Conservation (phyloP, 257 asterid species). For the Striga asiatica region DNA sequence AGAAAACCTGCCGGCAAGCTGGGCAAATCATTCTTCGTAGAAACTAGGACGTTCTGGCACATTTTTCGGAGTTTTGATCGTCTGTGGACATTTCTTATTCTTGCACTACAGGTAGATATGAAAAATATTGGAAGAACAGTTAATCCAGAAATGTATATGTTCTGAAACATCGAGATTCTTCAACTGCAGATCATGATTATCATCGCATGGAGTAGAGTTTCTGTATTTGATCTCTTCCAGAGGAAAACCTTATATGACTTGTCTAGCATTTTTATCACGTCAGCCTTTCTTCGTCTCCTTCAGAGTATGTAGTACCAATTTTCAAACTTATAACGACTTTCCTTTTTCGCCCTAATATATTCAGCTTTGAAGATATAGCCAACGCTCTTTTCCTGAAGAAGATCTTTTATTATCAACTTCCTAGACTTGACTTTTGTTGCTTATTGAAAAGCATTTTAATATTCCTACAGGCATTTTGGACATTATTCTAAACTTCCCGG, state of each 20-base stretch:
- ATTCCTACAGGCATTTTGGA: conserved; percentile 67
- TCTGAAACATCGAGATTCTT: conserved; percentile 15
- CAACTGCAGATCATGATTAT: conserved; percentile 61
- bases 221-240: conserved; percentile 48
- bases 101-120: conserved; percentile 63
- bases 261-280: conserved; percentile 89
- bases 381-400: not conserved
- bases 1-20: conserved; percentile 39
- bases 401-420: too few relatives aligned
- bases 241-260: conserved; percentile 40
- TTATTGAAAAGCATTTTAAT: conserved; percentile 13
- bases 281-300: conserved; percentile 75
- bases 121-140: conserved; percentile 10
- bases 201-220: conserved; percentile 71
- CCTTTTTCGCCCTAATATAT: not conserved
- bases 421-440: conserved; percentile 6
- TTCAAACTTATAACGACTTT: not conserved
- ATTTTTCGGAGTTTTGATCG: conserved; percentile 90
- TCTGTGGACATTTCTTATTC: conserved; percentile 82
- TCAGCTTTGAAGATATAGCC: not conserved
- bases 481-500: conserved; percentile 77
- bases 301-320: conserved; percentile 53
- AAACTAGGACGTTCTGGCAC: conserved; percentile 95
- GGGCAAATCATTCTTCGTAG: conserved; percentile 91
- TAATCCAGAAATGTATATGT: conserved; percentile 7